These are phyloP conservation scores for Phytophthora litchii DNA, from an alignment of 352 stramenopile species.

Conservation along the genomic window DNA sequence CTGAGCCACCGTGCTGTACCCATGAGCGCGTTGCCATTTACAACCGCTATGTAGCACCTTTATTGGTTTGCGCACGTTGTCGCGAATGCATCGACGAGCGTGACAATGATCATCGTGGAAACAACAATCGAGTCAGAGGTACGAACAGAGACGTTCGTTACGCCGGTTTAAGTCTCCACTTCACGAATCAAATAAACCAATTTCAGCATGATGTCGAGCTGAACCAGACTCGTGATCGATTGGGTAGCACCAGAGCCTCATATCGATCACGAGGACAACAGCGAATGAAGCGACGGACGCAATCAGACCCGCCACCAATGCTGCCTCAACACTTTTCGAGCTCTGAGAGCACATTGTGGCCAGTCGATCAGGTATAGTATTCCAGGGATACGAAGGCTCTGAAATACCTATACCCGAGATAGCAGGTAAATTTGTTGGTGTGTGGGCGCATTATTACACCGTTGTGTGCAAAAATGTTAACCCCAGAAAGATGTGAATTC, in stretches of 20 bases:
- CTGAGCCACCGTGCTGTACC: conserved; percentile 27
- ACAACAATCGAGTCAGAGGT: neutral
- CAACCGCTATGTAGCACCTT: conserved; percentile 33
- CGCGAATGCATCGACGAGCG: conserved; percentile 38
- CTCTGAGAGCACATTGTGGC: neutral
- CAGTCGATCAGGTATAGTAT: neutral
- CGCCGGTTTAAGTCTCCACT: conserved; percentile 19
- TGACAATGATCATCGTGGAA: neutral
- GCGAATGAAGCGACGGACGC: conserved; percentile 5
- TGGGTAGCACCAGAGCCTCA: neutral
- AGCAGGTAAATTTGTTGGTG: no score
- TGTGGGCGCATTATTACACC: no score
- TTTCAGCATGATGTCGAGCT: conserved; percentile 19
- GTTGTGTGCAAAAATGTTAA: no score
- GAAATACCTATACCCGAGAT: no score
- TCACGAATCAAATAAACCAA: conserved; percentile 3
- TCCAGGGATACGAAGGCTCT: no score
- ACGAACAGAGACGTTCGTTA: conserved; percentile 15
- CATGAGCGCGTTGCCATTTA: conserved; percentile 39
- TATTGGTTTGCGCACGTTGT: conserved; percentile 36
- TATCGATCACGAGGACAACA: neutral
- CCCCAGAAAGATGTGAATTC: no score
- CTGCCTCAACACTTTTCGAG: neutral
- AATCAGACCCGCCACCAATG: conserved; percentile 1
- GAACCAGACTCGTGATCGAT: conserved; percentile 13